Evolutionary conservation across 352 stramenopile species (phyloP).

Genomic region (Thalassiosira mediterranea): DNA sequence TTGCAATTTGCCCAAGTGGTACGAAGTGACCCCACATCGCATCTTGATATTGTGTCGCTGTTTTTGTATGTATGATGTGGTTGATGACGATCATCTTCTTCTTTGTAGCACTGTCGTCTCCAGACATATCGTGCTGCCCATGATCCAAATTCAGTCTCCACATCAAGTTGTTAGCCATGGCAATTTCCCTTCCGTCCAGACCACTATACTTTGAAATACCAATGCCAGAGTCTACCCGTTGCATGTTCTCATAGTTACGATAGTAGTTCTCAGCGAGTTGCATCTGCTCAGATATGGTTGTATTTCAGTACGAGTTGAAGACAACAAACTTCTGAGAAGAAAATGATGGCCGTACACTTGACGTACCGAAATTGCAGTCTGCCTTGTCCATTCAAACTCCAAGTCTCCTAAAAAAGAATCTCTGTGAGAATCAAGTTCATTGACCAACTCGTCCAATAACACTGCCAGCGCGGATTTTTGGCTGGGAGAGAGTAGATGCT

Average conservation of each 20-base stretch:
- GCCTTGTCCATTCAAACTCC: conserved; percentile 27
- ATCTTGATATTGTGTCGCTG: conserved; percentile 22
- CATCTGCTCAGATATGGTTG: too few relatives aligned
- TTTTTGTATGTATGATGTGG: conserved; percentile 27
- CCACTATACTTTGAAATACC: conserved; percentile 8
- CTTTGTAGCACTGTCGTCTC: conserved; percentile 2
- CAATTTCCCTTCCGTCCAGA: conserved; percentile 23
- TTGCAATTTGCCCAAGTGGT: conserved; percentile 8
- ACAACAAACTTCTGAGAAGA: background rate
- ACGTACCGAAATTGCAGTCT: conserved; percentile 22
- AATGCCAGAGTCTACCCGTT: background rate
- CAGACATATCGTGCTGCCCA: background rate
- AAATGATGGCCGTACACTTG: background rate
- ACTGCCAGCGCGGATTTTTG: conserved; percentile 9
- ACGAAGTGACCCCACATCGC: conserved; percentile 22
- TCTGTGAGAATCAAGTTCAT: background rate
- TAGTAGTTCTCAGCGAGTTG: conserved; percentile 33
- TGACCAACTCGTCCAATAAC: conserved; percentile 15
- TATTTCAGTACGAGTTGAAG: background rate
- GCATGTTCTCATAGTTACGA: conserved; percentile 21
- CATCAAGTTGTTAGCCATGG: conserved; percentile 11
- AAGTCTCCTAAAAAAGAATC: background rate
- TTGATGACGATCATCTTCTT: conserved; percentile 25
- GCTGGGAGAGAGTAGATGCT: background rate
- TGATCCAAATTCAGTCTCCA: conserved; percentile 15